Evolutionary conservation across 1,284 basidiomycete species (phyloP).

Genomic region (Termitomyces sp.): DNA sequence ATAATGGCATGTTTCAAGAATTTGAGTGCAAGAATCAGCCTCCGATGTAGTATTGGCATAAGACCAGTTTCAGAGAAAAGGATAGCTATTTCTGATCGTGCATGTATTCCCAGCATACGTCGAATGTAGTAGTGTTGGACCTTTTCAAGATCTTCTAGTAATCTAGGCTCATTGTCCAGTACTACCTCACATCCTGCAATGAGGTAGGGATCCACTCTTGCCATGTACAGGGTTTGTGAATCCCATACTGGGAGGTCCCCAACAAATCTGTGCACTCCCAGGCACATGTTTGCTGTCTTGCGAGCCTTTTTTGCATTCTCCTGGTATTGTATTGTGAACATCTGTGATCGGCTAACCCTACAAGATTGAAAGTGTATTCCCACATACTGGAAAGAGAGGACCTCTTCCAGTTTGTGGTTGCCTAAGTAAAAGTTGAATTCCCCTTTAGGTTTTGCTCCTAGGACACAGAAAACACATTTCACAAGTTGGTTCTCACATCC

Average conservation of each 20-base stretch:
- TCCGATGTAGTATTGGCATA: slow-evolving; percentile 14
- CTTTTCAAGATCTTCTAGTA: slow-evolving; percentile 9
- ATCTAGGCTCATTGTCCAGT: slow-evolving; percentile 13
- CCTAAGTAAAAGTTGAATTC: background rate
- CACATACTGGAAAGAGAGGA: background rate
- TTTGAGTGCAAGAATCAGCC: slow-evolving; percentile 9
- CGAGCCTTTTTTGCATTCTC: background rate
- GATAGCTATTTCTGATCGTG: slow-evolving; percentile 7
- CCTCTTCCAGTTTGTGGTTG: background rate
- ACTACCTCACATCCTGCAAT: slow-evolving; percentile 24
- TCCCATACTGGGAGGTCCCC: slow-evolving; percentile 1
- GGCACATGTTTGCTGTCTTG: background rate
- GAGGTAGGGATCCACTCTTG: slow-evolving; percentile 24
- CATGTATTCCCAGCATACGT: slow-evolving; percentile 18
- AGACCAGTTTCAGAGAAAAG: slow-evolving; percentile 25
- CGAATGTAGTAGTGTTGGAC: slow-evolving; percentile 20
- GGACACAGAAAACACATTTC: background rate
- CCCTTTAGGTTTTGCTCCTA: background rate
- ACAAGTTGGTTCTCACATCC: background rate
- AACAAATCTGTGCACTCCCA: background rate
- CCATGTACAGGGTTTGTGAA: slow-evolving; percentile 19
- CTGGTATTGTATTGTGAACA: background rate
- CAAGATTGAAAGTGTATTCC: background rate
- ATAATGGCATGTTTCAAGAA: background rate
- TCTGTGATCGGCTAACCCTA: background rate